Evolutionary conservation across 2,329 filamentous ascomycete species (phyloP), one percentile per base, ranked within the genome.

Genomic region (Fusarium aywerte): DNA sequence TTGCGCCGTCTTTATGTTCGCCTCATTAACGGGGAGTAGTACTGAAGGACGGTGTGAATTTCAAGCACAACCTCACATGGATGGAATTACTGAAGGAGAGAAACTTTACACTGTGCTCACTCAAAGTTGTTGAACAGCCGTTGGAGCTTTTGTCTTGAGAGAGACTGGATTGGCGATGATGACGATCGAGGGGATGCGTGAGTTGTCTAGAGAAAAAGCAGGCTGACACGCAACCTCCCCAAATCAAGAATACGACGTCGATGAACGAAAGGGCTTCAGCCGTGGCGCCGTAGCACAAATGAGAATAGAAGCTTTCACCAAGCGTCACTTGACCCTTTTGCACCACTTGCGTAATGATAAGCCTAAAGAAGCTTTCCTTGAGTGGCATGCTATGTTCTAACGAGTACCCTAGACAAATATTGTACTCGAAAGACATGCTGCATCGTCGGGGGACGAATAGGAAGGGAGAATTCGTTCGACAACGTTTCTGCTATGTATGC

Each of bases 371-470:
- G 27, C 40, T 62, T 68, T 44, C 16, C 52, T 13, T 36, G 10
- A 25, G 56, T 68, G 65, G 61, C 65, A 60, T 50, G 20, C 25
- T 39, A 39, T 50, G 55, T 57, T n/a, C n/a, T n/a, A n/a, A n/a
- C 31, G 50, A 56, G 44, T 68, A 67, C 64, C 64, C 59, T 67
- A 50, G 65, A 68, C 10, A 20, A 23, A 39, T 9, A 27, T 27
- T 7, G 8, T 27, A 48, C 42, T 27, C 21, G 40, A 32, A 15
- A 12, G 15, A 36, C 23, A 50, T 33, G 42, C 40, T 43, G 31
- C 48, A 62, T 67, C 51, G 49, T 20, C n/a, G 40, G 45, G 40
- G 45, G n/a, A 47, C 65, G 65, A 68, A 68, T 65, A 32, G 67
- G 13, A 35, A 0, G 15, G n/a, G 23, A 61, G 20, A 11, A 36